Base-by-base conservation (phyloP, 2,329 filamentous ascomycete genomes). In the Westerdykella aurantiaca region DNA sequence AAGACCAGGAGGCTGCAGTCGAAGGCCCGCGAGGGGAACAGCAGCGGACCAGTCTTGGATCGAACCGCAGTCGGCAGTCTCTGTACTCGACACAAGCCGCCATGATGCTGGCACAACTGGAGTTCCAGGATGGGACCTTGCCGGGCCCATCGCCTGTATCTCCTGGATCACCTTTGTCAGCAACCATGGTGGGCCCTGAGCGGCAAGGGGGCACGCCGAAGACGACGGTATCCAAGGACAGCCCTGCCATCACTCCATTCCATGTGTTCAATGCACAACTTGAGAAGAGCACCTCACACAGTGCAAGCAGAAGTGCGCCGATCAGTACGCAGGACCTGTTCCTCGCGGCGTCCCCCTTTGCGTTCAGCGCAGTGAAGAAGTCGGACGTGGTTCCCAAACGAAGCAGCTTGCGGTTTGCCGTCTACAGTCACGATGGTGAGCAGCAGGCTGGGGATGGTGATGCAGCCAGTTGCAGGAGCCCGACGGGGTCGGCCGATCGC, bases 251-350 rank as follows among this genome's bases (percentile, higher is more conserved):
- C 13, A 67, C 63, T 3, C 61, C 64, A 17, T 54, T 63, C 31
- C 56, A 57, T 31, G 46, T 48, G 1, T 64, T 64, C 44, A 60
- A 51, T 29, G 51, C 49, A 11, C 46, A 49, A 34, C 46, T 57
- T 6, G 52, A 56, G 16, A 55, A 55, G 34, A 14, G 45, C 14
- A 37, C 49, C 5, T 37, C 51, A 13, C 42, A 55, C 9, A 55
- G 48, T 34, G 38, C 48, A 13, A 41, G 50, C 18, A 42, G 43
- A 22, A 53, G 43, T 4, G 41, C 49, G 11, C 49, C 52, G 9
- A 52, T 69, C 25, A 71, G 68, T 44, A 75, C 72, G 2, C 72
- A 75, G 43, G 69, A 70, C 13, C 53, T 75, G 7, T 64, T 74
- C 38, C 61, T 64, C 21, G 68, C 62, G 50, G 67, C 62, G 41